Conservation (phyloP, 345 rosid genomes). For the Rhodamnia rubescens region DNA sequence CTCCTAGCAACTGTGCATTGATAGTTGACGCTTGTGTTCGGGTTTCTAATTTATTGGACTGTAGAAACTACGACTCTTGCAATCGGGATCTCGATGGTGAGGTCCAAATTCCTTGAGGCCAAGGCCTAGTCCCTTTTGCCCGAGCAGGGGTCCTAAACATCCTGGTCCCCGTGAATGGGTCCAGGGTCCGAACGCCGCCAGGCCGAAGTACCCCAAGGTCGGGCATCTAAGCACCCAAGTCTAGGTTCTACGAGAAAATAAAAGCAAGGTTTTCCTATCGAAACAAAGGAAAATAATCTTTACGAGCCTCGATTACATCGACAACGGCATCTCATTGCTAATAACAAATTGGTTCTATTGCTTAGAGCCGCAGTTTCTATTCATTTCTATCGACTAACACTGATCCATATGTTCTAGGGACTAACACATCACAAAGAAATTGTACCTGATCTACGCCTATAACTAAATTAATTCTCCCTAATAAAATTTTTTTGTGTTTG, state of each 20-base stretch:
- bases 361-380: neutral
- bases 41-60: neutral
- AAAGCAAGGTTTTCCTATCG: neutral
- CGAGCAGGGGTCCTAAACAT: neutral
- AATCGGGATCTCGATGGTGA: neutral
- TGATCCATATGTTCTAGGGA: neutral
- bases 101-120: neutral
- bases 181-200: rapidly evolving
- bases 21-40: rapidly evolving
- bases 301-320: too few relatives aligned
- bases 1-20: too few relatives aligned
- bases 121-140: neutral
- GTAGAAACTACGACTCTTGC: neutral
- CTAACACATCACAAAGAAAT: too few relatives aligned
- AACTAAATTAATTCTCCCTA: too few relatives aligned
- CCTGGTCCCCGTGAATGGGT: neutral
- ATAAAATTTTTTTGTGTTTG: too few relatives aligned
- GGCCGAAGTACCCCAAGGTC: neutral
- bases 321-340: too few relatives aligned
- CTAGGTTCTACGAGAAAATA: neutral
- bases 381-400: neutral
- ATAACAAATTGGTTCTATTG: neutral
- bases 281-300: neutral
- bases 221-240: neutral
- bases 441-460: too few relatives aligned